Conservation (phyloP, 2,329 filamentous ascomycete species). For the Pseudopithomyces maydicus region DNA sequence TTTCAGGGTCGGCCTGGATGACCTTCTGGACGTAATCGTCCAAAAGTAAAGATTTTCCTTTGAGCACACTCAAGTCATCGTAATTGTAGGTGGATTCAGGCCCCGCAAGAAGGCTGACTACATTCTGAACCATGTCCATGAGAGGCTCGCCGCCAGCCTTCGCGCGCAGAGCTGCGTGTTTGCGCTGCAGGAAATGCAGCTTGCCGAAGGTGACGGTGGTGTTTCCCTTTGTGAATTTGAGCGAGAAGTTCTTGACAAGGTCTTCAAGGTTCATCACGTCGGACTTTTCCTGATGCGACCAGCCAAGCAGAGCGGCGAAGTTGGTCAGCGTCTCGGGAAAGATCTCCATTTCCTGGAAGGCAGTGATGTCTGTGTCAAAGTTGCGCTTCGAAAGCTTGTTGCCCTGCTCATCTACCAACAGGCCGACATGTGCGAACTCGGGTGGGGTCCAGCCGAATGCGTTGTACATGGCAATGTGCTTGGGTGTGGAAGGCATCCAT, state of each 20-base stretch:
- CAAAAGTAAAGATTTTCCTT: constrained; percentile 33
- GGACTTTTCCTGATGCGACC: constrained; percentile 71
- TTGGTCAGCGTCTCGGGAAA: constrained; percentile 72
- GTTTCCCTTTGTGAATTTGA: constrained; percentile 91
- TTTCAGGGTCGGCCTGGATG: constrained; percentile 60
- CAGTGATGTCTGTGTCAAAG: constrained; percentile 65
- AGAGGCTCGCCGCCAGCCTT: constrained; percentile 50
- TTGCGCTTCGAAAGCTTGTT: constrained; percentile 78
- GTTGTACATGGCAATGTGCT: constrained; percentile 64
- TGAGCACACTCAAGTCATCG: constrained; percentile 25
- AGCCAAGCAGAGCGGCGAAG: constrained; percentile 84
- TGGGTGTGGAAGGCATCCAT: constrained; percentile 94
- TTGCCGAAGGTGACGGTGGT: constrained; percentile 82
- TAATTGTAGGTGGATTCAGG: constrained; percentile 32
- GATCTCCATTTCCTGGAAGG: constrained; percentile 63
- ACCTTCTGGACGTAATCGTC: constrained; percentile 57
- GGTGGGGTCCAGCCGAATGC: constrained; percentile 57
- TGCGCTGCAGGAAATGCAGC: constrained; percentile 76
- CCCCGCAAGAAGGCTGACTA: constrained; percentile 37
- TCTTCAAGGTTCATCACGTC: constrained; percentile 74
- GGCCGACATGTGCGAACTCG: constrained; percentile 54
- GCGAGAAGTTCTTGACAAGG: constrained; percentile 75
- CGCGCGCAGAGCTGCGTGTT: constrained; percentile 63
- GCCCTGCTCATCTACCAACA: constrained; percentile 53
- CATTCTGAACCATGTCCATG: constrained; percentile 42